Conservation (phyloP, 2,329 filamentous ascomycete species). For the Mycosphaerella arachidis region DNA sequence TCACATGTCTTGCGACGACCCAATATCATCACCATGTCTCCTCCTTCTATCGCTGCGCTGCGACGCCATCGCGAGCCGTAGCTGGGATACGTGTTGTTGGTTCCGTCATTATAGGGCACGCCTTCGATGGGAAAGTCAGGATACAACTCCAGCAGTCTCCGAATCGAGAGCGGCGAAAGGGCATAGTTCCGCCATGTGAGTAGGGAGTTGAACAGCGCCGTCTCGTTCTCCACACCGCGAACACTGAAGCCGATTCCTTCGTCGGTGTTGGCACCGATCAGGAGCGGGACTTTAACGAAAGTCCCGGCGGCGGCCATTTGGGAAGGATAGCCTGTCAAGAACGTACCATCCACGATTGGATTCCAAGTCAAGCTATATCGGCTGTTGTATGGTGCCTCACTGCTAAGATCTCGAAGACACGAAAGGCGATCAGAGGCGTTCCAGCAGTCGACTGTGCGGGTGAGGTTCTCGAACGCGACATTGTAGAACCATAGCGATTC, state of each 20-base stretch:
- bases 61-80: neutral
- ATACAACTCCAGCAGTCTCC: neutral
- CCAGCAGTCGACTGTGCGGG: neutral
- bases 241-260: conserved; percentile 45
- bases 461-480: neutral
- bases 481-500: neutral
- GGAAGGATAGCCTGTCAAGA: conserved; percentile 47
- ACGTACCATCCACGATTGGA: conserved; percentile 43
- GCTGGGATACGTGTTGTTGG: neutral
- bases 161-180: neutral
- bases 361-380: neutral
- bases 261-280: conserved; percentile 49
- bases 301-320: conserved; percentile 39
- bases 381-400: neutral
- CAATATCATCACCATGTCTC: neutral
- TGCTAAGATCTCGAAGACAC: neutral
- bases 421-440: neutral
- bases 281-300: conserved; percentile 44
- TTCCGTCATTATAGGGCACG: neutral
- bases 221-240: conserved; percentile 16
- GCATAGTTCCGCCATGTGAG: neutral
- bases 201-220: neutral
- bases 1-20: neutral
- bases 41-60: neutral
- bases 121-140: neutral